A percentile compares a stretch with the other conserved stretches of the same genome.
phyloP scores from a whole-genome alignment of 139 green algal species.

The Chlorella sp. region DNA sequence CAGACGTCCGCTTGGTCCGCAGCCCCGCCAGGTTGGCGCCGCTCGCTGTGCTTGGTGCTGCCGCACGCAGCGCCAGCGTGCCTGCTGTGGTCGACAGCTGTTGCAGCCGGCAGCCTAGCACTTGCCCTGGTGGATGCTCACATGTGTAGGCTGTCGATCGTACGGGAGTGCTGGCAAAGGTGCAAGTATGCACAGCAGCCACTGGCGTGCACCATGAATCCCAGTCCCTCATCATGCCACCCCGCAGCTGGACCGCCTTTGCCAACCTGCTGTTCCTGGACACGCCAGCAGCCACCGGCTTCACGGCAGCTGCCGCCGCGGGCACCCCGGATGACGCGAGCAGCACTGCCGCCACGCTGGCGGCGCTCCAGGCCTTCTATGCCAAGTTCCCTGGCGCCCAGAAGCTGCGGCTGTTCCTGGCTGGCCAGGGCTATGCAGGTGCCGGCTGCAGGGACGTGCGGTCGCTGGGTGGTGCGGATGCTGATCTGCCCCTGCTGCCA shows the following conservation, averaged over 20 bases:
- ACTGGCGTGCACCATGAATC: no score
- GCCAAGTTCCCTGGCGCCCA: background rate
- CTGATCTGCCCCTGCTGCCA: no score
- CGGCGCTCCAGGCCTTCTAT: background rate
- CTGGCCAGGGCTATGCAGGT: conserved; percentile 16
- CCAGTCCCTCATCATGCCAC: background rate
- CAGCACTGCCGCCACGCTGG: conserved; percentile 2
- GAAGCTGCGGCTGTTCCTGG: background rate
- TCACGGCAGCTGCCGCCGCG: background rate
- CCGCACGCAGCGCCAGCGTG: no score
- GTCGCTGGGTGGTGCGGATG: no score
- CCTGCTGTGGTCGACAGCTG: no score
- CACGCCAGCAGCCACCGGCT: conserved; percentile 18
- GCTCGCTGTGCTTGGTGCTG: no score
- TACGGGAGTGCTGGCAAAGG: no score
- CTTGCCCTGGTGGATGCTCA: no score
- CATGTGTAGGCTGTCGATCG: no score
- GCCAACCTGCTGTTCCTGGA: conserved; percentile 9
- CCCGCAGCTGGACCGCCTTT: background rate
- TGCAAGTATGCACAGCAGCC: no score
- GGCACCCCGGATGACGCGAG: background rate
- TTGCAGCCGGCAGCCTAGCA: no score
- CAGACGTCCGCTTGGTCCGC: background rate
- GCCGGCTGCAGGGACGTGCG: no score
- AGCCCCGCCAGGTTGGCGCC: background rate